Conservation (phyloP, 2,329 filamentous ascomycete genomes). For the Colletotrichum sp. region DNA sequence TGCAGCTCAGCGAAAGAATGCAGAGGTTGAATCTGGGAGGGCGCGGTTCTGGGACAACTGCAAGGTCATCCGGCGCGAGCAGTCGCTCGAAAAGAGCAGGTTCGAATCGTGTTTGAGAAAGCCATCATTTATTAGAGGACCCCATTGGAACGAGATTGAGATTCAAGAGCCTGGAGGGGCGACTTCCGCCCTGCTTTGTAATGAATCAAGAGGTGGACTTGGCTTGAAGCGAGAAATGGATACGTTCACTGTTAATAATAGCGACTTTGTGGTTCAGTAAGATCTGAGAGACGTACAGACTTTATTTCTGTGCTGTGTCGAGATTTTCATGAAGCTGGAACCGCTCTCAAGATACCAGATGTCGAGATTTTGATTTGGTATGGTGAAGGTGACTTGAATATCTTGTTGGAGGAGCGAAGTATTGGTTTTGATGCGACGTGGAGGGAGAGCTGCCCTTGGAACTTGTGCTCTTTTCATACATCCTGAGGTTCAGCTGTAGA, state of each 20-base stretch:
- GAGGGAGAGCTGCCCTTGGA: accelerated
- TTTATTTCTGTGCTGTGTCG: accelerated
- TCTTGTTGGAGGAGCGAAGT: background rate
- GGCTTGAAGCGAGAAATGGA: background rate
- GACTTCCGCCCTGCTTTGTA: background rate
- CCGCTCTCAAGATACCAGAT: background rate
- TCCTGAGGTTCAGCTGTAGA: background rate
- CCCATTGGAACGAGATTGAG: background rate
- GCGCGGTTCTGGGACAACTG: accelerated
- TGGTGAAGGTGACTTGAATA: background rate
- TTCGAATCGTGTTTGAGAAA: background rate
- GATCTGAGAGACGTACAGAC: background rate
- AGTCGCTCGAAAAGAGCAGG: background rate
- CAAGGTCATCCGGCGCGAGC: background rate
- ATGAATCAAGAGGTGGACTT: background rate
- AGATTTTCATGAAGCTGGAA: background rate
- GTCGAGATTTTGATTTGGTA: background rate
- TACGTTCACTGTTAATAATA: background rate
- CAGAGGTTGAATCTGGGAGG: background rate
- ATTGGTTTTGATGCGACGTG: background rate
- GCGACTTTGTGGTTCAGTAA: background rate
- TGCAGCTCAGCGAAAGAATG: background rate
- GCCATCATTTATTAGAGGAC: background rate
- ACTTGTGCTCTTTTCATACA: background rate
- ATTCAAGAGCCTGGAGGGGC: background rate